These are phyloP conservation scores for Lachancea quebecensis DNA, from an alignment of 805 yeast genomes.

Conservation along the genomic window DNA sequence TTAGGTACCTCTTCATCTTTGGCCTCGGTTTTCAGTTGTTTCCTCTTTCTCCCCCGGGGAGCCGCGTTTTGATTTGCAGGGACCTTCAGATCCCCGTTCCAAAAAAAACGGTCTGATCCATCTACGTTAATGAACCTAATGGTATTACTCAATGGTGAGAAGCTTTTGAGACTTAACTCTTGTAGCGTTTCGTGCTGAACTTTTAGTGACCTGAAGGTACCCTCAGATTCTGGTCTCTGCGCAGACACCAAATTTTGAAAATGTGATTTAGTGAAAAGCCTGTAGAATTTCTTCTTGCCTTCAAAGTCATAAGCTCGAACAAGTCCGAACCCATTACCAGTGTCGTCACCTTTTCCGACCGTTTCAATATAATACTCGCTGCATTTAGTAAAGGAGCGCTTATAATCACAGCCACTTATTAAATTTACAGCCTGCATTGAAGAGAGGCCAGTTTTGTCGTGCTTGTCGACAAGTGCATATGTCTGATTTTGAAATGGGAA, in stretches of 20 bases:
- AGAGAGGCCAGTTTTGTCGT: constrained; percentile 48
- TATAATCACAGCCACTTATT: constrained; percentile 50
- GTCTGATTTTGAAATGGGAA: constrained; percentile 64
- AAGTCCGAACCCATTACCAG: constrained; percentile 34
- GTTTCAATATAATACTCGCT: constrained; percentile 44
- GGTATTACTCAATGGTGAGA: constrained; percentile 24
- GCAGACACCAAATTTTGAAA: constrained; percentile 25
- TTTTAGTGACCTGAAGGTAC: background rate
- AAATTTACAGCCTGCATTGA: constrained; percentile 45
- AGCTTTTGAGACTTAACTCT: constrained; percentile 21
- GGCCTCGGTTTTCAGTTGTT: background rate
- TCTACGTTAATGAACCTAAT: constrained; percentile 19
- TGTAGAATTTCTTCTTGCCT: constrained; percentile 66
- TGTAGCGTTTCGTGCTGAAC: constrained; percentile 12
- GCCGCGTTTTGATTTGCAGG: constrained; percentile 12
- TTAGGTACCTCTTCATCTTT: background rate
- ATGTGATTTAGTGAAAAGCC: constrained; percentile 48
- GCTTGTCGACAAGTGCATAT: constrained; percentile 38
- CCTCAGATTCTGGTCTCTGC: background rate
- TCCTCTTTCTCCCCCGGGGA: constrained; percentile 12
- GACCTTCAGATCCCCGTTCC: constrained; percentile 29
- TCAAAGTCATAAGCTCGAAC: constrained; percentile 63
- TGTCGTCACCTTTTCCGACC: constrained; percentile 28
- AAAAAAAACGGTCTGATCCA: constrained; percentile 22
- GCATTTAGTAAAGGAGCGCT: constrained; percentile 44